phyloP scores from a whole-genome alignment of 495 filamentous ascomycete genomes.

The Penicillium goetzii region DNA sequence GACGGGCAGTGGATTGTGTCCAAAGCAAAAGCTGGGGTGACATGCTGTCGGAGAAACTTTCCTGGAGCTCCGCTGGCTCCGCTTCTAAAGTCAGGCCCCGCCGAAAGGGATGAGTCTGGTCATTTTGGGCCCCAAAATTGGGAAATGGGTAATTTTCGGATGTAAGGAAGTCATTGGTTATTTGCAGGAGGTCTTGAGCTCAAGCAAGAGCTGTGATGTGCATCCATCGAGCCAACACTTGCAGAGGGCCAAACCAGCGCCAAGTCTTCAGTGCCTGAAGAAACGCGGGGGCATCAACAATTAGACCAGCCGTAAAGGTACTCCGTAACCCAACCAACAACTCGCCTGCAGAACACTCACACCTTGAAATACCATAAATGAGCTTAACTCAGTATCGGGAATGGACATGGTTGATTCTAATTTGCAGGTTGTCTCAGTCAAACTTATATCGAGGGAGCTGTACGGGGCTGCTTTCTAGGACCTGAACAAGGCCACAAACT shows the following conservation, averaged over 20 bases:
- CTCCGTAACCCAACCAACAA: neutral
- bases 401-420: no score
- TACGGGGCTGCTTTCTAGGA: neutral
- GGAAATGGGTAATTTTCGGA: neutral
- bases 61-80: slow-evolving; percentile 21
- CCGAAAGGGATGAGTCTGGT: neutral
- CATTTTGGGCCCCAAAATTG: neutral
- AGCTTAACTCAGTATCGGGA: neutral
- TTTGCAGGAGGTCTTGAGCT: neutral
- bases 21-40: slow-evolving; percentile 13
- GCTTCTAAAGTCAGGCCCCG: slow-evolving; percentile 4
- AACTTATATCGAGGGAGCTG: neutral
- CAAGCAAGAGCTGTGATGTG: neutral
- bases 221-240: neutral
- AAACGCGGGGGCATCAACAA: neutral
- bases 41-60: slow-evolving; percentile 32
- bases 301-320: neutral
- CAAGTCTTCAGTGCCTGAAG: neutral
- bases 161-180: neutral
- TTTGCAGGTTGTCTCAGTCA: neutral
- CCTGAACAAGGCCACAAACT: neutral
- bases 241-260: neutral
- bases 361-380: neutral
- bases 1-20: slow-evolving; percentile 11
- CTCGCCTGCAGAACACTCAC: neutral